Conservation (phyloP, 768 basidiomycete species). For the Psilocybe azurescens region DNA sequence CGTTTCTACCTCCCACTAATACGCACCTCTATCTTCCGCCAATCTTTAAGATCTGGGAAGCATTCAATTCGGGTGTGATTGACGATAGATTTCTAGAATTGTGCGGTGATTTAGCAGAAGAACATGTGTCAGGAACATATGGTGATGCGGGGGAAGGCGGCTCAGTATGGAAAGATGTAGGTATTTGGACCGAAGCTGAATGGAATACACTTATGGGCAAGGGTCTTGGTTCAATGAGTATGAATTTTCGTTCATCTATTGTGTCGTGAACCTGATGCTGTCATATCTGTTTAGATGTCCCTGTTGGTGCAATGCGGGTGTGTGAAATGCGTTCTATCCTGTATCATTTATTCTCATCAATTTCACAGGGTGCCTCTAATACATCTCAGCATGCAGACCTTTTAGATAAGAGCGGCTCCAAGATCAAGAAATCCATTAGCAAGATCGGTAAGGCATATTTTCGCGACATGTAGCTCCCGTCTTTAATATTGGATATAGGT, state of each 20-base stretch:
- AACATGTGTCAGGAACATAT: constrained; percentile 63
- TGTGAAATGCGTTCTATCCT: constrained; percentile 9
- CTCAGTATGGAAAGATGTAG: constrained; percentile 79
- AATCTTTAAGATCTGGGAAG: constrained; percentile 79
- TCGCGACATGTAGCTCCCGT: not conserved
- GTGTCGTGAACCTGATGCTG: not conserved
- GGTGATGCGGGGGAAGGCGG: constrained; percentile 63
- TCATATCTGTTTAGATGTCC: constrained; percentile 53
- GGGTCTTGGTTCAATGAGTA: constrained; percentile 82
- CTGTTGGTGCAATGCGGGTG: constrained; percentile 74
- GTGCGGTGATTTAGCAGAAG: constrained; percentile 71
- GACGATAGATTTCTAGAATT: constrained; percentile 80
- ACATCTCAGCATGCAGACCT: constrained; percentile 77
- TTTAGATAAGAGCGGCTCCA: constrained; percentile 57
- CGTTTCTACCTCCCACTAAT: constrained; percentile 75
- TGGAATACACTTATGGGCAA: constrained; percentile 87
- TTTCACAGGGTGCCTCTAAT: constrained; percentile 58
- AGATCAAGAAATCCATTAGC: constrained; percentile 74
- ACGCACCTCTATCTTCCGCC: constrained; percentile 72
- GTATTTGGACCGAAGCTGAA: constrained; percentile 86
- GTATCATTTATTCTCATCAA: constrained; percentile 8
- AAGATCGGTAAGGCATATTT: constrained; percentile 54
- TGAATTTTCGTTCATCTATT: constrained; percentile 22
- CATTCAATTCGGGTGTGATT: constrained; percentile 73
- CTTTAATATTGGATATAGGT: constrained; percentile 43